Evolutionary conservation across 2,329 filamentous ascomycete species (phyloP).

Genomic region (Cytospora leucostoma): DNA sequence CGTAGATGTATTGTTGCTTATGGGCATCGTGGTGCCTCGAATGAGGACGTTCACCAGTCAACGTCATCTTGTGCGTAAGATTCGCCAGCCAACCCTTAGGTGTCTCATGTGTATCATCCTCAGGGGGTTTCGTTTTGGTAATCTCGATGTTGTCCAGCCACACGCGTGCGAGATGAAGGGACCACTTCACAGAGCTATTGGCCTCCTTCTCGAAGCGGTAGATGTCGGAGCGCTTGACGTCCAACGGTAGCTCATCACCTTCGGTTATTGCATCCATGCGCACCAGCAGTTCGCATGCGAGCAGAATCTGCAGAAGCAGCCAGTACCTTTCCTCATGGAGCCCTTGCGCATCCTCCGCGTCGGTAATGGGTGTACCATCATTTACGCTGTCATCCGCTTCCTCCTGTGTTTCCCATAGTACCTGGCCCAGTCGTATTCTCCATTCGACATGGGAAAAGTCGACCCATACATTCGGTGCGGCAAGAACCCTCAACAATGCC

Average conservation of each 20-base stretch:
- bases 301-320: slow-evolving; percentile 65
- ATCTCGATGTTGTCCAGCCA: slow-evolving; percentile 71
- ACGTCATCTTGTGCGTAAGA: slow-evolving; percentile 55
- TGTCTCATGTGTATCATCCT: slow-evolving; percentile 28
- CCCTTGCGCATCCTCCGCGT: slow-evolving; percentile 51
- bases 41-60: slow-evolving; percentile 39
- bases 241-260: slow-evolving; percentile 57
- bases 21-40: slow-evolving; percentile 40
- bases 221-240: slow-evolving; percentile 57
- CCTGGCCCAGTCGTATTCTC: slow-evolving; percentile 71
- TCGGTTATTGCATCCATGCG: slow-evolving; percentile 65
- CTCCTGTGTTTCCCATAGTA: slow-evolving; percentile 63
- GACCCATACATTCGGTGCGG: slow-evolving; percentile 68
- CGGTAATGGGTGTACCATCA: slow-evolving; percentile 54
- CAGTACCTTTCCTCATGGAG: slow-evolving; percentile 65
- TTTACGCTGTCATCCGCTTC: slow-evolving; percentile 56
- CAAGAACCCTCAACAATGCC: slow-evolving; percentile 65
- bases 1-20: slow-evolving; percentile 46
- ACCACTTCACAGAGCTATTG: slow-evolving; percentile 66
- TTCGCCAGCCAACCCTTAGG: slow-evolving; percentile 57
- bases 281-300: slow-evolving; percentile 66
- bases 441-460: slow-evolving; percentile 75
- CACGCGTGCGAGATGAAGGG: slow-evolving; percentile 61
- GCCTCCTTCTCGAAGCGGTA: slow-evolving; percentile 63
- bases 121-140: slow-evolving; percentile 44